Base-by-base conservation (phyloP, 2,329 filamentous ascomycete species). In the Teratosphaeriaceae sp. region DNA sequence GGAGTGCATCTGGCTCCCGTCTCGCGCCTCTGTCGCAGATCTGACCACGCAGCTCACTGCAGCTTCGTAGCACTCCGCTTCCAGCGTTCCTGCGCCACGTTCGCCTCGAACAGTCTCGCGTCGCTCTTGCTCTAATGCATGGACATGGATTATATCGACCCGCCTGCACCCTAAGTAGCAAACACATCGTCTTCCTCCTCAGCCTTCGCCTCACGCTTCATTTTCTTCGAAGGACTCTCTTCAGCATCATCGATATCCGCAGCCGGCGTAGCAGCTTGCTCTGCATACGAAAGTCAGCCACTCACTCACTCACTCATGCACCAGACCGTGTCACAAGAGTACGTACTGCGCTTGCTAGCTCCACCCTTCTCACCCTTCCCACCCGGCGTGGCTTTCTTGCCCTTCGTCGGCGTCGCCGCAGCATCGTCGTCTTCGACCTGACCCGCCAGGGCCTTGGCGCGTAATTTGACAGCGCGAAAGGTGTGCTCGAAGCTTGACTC, bases 381-480 rank as follows among this genome's bases (percentile, higher is more conserved):
- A n/a, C n/a, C n/a, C n/a, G n/a, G n/a, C n/a, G n/a, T n/a, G n/a
- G n/a, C n/a, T n/a, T n/a, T n/a, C n/a, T n/a, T 13, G 27, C 23
- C 33, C 41, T 44, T 45, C 26, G 12, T 21, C n/a, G 40, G 21
- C 12, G 44, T 30, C 15, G 15, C 34, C 23, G 23, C 29, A 15
- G 22, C 9, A 11, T n/a, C 27, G 2, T 43, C 47, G 11, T 38
- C 38, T 2, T 39, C 31, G 9, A 38, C 31, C 34, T 51, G 19
- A 9, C 31, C 40, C 7, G 40, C 24, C 18, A 62, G 21, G 43
- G 60, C 56, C 12, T 51, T 48, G 19, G 55, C 60, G 11, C 54
- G 47, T 9, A 42, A 46, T 45, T 61, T 60, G 43, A 58, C 55
- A 2, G 27, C 38, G 21, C 59, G 57, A 40, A 63, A 61, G 26